Conservation (phyloP, 2,329 filamentous ascomycete genomes). For the Colletotrichum orchidophilum region DNA sequence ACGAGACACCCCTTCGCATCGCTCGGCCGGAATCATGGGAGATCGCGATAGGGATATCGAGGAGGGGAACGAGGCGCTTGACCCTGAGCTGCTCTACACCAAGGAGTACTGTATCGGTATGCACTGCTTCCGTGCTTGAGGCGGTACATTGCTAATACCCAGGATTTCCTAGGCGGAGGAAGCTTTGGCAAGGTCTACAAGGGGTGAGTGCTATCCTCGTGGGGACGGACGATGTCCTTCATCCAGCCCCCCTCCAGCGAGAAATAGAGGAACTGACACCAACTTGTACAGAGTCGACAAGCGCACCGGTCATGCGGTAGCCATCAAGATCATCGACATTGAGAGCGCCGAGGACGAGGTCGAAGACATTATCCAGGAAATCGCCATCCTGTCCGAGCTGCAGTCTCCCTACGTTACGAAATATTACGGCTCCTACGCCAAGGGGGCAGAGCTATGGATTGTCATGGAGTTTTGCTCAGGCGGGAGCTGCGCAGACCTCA, state of each 20-base stretch:
- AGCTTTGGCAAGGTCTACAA: constrained; percentile 99
- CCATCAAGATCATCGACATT: constrained; percentile 98
- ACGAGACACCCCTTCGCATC: neutral
- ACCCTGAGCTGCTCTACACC: constrained; percentile 92
- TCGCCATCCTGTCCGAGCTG: constrained; percentile 94
- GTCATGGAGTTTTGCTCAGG: constrained; percentile 99
- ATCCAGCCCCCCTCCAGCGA: neutral
- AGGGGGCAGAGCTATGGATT: constrained; percentile 97
- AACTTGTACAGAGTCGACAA: constrained; percentile 81
- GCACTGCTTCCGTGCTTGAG: constrained; percentile 38
- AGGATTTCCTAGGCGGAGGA: constrained; percentile 74
- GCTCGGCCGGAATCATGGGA: constrained; percentile 50
- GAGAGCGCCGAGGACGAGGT: constrained; percentile 99
- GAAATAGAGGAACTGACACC: constrained; percentile 24
- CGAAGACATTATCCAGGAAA: constrained; percentile 99
- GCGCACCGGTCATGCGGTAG: constrained; percentile 89
- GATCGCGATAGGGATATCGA: constrained; percentile 58
- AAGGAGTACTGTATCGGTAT: constrained; percentile 90
- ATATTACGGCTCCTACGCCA: constrained; percentile 96
- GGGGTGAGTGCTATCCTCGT: constrained; percentile 77
- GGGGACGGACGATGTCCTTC: no score
- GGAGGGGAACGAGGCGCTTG: constrained; percentile 66
- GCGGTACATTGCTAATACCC: constrained; percentile 16
- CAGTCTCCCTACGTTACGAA: constrained; percentile 97
- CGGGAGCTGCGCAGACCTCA: constrained; percentile 92